These are phyloP conservation scores for Xylaria cubensis DNA, from an alignment of 495 filamentous ascomycete genomes.

Conservation along the genomic window DNA sequence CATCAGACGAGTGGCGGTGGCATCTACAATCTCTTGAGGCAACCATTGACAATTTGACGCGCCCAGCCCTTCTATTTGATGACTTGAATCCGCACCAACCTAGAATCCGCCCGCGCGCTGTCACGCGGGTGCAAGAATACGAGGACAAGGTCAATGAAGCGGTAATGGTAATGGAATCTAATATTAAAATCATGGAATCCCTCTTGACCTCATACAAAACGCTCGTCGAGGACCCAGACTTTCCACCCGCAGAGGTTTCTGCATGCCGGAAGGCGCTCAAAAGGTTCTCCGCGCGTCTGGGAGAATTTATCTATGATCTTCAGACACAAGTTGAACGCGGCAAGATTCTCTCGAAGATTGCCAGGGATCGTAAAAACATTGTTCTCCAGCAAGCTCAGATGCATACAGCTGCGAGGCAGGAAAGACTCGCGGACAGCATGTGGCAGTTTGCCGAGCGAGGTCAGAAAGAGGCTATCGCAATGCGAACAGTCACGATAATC, in stretches of 20 bases:
- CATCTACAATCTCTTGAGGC: conserved; percentile 47
- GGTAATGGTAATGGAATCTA: conserved; percentile 44
- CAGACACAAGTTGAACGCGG: conserved; percentile 45
- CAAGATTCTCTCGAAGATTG: conserved; percentile 39
- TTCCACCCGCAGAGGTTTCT: conserved; percentile 27
- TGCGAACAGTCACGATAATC: conserved; percentile 51
- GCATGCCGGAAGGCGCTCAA: conserved; percentile 33
- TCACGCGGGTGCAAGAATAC: conserved; percentile 42
- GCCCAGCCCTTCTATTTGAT: conserved; percentile 13
- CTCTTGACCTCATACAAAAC: conserved; percentile 40
- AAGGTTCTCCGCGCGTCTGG: conserved; percentile 36
- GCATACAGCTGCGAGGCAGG: conserved; percentile 39
- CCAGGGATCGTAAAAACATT: conserved; percentile 39
- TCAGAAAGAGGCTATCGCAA: conserved; percentile 44
- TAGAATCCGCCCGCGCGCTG: conserved; percentile 31
- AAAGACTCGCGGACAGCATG: conserved; percentile 35
- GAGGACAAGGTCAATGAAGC: conserved; percentile 43
- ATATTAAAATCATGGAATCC: conserved; percentile 41
- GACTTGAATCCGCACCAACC: conserved; percentile 24
- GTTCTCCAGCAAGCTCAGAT: conserved; percentile 44
- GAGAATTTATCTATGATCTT: conserved; percentile 42
- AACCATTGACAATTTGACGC: conserved; percentile 37
- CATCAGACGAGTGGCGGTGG: conserved; percentile 45
- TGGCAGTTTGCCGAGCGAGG: conserved; percentile 17
- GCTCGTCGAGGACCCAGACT: conserved; percentile 38